These are phyloP conservation scores for Sphaerosporella brunnea DNA, from an alignment of 495 filamentous ascomycete species.

Conservation along the genomic window DNA sequence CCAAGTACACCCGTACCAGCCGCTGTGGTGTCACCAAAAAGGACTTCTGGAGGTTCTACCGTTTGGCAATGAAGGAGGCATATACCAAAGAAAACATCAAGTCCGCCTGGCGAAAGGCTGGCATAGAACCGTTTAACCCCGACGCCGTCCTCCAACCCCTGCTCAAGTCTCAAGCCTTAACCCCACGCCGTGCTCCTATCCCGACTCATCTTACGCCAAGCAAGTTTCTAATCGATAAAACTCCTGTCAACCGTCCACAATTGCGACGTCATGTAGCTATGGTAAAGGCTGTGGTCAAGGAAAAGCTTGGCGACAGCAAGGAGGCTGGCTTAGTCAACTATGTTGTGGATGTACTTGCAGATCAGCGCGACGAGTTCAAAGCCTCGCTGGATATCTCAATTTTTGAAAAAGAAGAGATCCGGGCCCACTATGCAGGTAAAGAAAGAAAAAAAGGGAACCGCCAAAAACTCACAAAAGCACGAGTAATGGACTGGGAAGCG, in stretches of 20 bases:
- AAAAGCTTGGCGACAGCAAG: not conserved
- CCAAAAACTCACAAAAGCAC: not conserved
- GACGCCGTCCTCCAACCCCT: not conserved
- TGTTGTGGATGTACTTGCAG: not conserved
- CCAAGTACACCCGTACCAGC: not conserved
- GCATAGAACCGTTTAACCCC: too few species aligned
- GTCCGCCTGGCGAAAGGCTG: not conserved
- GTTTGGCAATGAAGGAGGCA: not conserved
- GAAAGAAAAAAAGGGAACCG: not conserved
- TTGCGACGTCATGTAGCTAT: not conserved
- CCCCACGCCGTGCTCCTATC: not conserved
- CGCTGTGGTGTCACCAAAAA: not conserved
- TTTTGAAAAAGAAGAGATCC: not conserved
- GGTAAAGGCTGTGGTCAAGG: not conserved
- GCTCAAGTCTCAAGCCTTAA: not conserved
- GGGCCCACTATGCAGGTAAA: not conserved
- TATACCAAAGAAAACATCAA: conserved; percentile 1
- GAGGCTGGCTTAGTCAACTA: not conserved
- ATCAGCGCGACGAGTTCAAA: not conserved
- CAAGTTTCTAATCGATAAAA: not conserved
- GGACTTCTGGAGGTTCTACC: not conserved
- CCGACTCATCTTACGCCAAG: not conserved
- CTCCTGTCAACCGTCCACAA: too few species aligned
- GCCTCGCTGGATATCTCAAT: not conserved
- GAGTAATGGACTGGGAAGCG: not conserved